phyloP scores from a whole-genome alignment of 2,329 filamentous ascomycete species.

The Exophiala aquamarina region DNA sequence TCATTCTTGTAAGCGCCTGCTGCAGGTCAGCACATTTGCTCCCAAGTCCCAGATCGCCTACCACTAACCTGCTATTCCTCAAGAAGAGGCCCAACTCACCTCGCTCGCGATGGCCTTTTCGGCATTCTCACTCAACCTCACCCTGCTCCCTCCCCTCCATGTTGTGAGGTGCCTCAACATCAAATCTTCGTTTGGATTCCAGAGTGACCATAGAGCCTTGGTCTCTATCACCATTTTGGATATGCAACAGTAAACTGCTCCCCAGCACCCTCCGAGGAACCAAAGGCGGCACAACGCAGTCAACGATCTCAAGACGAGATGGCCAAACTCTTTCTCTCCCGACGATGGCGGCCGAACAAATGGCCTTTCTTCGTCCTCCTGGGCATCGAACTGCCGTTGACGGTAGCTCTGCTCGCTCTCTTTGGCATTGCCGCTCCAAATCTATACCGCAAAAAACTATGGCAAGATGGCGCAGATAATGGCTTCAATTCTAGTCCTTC shows the following conservation, averaged over 20 bases:
- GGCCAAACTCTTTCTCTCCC: constrained; percentile 47
- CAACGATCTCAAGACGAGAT: background rate
- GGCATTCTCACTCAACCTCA: too few relatives aligned
- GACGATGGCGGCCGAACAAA: constrained; percentile 52
- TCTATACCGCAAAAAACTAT: constrained; percentile 60
- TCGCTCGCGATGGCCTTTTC: too few relatives aligned
- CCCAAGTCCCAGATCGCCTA: too few relatives aligned
- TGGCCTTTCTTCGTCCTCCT: constrained; percentile 52
- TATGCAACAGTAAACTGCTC: too few relatives aligned
- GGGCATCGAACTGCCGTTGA: constrained; percentile 56
- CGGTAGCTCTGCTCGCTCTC: constrained; percentile 57
- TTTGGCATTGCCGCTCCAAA: constrained; percentile 64
- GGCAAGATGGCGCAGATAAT: constrained; percentile 61
- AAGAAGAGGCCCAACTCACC: too few relatives aligned
- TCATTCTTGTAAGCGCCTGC: constrained; percentile 21
- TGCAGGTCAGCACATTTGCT: constrained; percentile 14
- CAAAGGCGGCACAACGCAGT: background rate
- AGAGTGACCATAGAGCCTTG: too few relatives aligned
- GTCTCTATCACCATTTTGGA: too few relatives aligned
- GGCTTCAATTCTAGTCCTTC: constrained; percentile 64
- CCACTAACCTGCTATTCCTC: background rate
- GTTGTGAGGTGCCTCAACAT: too few relatives aligned
- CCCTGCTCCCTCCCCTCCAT: too few relatives aligned
- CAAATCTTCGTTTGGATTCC: too few relatives aligned
- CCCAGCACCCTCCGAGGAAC: too few relatives aligned